A percentile compares a stretch with the other conserved stretches of the same genome.
Conservation (phyloP, 257 asterid genomes). For the Echium plantagineum region DNA sequence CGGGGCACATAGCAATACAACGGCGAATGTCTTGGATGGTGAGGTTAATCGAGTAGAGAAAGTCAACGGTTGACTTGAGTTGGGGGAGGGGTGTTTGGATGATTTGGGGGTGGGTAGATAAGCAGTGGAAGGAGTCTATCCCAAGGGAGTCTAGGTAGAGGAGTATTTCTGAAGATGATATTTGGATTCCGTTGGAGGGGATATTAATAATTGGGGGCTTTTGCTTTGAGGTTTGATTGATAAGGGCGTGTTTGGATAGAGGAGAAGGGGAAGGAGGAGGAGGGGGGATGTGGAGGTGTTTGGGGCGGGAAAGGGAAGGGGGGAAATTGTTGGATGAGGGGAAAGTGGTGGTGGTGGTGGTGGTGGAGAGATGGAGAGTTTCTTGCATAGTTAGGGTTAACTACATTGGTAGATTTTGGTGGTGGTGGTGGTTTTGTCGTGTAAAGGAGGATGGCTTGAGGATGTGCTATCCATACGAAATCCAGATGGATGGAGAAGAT, state of each 20-base stretch:
- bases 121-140: slow-evolving; percentile 57
- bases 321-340: slow-evolving; percentile 7
- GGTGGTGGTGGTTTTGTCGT: no score
- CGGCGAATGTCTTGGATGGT: slow-evolving; percentile 53
- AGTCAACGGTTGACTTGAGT: slow-evolving; percentile 46
- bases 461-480: no score
- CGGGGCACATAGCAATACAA: slow-evolving; percentile 74
- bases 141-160: slow-evolving; percentile 77
- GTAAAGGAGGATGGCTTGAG: no score
- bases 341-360: no score
- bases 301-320: slow-evolving; percentile 24
- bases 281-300: slow-evolving; percentile 25
- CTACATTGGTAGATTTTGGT: no score
- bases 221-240: no score
- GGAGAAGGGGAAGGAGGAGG: slow-evolving; percentile 15
- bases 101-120: slow-evolving; percentile 43
- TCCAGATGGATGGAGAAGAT: no score
- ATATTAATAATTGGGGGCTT: neutral
- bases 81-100: slow-evolving; percentile 48
- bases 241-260: no score
- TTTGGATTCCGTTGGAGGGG: slow-evolving; percentile 13
- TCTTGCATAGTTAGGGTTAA: slow-evolving; percentile 19
- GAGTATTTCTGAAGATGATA: slow-evolving; percentile 33
- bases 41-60: slow-evolving; percentile 51
- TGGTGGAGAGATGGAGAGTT: slow-evolving; percentile 25